Evolutionary conservation across 805 yeast genomes (phyloP), one percentile per base, ranked within the genome.

Genomic region (Zygoascus flipseniorum): DNA sequence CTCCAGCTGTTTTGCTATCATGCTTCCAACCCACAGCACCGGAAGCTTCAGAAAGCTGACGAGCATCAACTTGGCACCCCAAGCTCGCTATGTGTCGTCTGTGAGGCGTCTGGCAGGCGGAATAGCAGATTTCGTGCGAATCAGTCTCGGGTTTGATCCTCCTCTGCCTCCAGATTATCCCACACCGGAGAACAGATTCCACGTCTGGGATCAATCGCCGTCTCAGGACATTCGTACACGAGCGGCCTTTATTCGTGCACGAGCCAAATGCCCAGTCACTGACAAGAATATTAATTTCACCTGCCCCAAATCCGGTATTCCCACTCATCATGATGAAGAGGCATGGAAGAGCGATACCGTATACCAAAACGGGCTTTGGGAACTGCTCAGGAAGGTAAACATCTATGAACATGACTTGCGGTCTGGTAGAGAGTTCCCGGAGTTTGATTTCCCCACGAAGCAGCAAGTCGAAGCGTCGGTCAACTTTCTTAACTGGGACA

Each of bases 231-330:
- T 92, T 55, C 79, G 98, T 58, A 85, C 88, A 60, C 78, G 97
- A 56, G 97, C 98, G 1, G 97, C 96, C 19, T 81, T 83, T 54
- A 93, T 92, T 57, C 79, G 90, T 65, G 85, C 95, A 4, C 76
- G 83, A 56, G 97, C 96, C 10, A 79, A 80, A 64, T 92, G 98
- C 68, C 98, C 97, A 0, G 93, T 90, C 11, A 90, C 97, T 0
- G 76, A 81, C 18, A 78, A 82, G 58, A 84, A 85, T 47, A 87
- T 93, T 55, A 77, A 84, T 59, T 93, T 76, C 68, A 87, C 90
- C 1, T 93, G 98, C 72, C 99, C 99, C 1, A 72, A 79, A 53
- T 86, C 96, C 4, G 99, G 99, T 2, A 89, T 93, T 50, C 99
- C 99, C 23, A 93, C 99, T 3, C 99, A 93, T 68, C 95, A 88